Evolutionary conservation across 352 stramenopile species (phyloP).

Genomic region (Phytophthora megakarya): DNA sequence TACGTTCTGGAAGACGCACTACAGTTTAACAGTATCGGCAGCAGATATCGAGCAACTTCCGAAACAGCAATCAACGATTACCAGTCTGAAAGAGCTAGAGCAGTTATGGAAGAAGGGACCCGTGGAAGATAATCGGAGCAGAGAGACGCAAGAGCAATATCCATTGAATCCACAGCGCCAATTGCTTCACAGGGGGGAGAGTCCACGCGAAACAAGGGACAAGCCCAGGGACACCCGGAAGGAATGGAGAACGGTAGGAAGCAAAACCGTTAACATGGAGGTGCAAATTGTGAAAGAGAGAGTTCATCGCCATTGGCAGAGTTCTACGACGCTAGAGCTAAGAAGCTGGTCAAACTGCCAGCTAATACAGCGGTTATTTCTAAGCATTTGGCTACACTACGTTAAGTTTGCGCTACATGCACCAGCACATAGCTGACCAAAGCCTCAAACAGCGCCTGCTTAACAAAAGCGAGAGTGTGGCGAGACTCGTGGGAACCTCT

Average conservation of each 20-base stretch:
- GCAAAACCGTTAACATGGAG: no score
- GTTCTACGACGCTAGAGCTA: constrained; percentile 2
- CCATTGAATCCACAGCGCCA: no score
- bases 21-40: neutral
- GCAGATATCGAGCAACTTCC: neutral
- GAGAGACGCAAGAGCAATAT: no score
- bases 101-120: no score
- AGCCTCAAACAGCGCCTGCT: constrained; percentile 7
- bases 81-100: neutral
- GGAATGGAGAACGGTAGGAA: no score
- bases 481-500: no score
- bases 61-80: neutral
- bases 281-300: no score
- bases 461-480: no score
- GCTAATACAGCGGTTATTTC: neutral
- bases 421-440: neutral
- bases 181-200: no score
- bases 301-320: constrained; percentile 3
- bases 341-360: neutral
- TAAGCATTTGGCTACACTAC: neutral
- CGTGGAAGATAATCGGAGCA: no score
- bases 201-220: no score
- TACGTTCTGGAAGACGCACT: neutral
- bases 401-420: constrained; percentile 10
- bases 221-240: no score